Conservation (phyloP, 1,284 basidiomycete species). For the Lentinula novae-zelandiae region DNA sequence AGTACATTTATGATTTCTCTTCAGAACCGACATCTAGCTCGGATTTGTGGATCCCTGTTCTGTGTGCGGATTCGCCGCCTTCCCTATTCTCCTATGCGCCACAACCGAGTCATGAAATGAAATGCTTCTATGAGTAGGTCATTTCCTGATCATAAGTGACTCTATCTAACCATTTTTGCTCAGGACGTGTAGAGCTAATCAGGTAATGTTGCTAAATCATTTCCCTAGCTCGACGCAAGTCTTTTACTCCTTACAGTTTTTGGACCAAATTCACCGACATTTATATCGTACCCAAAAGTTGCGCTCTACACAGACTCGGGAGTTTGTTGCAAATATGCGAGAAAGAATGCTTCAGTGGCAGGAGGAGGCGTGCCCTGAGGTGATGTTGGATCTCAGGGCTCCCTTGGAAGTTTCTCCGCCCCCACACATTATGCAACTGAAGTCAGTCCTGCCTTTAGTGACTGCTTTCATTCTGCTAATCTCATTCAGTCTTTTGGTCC, state of each 20-base stretch:
- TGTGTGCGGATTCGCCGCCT: conserved; percentile 10
- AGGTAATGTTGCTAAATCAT: neutral
- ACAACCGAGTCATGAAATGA: conserved; percentile 12
- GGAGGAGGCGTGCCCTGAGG: conserved; percentile 5
- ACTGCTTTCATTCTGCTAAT: neutral
- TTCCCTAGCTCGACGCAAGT: neutral
- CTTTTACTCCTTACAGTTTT: neutral
- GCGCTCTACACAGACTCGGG: conserved; percentile 6
- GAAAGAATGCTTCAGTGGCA: conserved; percentile 13
- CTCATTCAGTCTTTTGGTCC: conserved; percentile 10
- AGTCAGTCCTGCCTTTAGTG: conserved; percentile 8
- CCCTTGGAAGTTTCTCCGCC: conserved; percentile 8
- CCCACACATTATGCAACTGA: conserved; percentile 16
- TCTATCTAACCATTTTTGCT: neutral
- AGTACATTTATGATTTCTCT: neutral
- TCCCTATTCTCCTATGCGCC: conserved; percentile 13
- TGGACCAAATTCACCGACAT: conserved; percentile 14
- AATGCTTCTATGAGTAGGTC: conserved; percentile 16
- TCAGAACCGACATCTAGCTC: conserved; percentile 3
- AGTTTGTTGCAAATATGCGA: conserved; percentile 14
- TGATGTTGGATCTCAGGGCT: conserved; percentile 8
- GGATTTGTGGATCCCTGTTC: conserved; percentile 9
- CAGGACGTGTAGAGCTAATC: conserved; percentile 13
- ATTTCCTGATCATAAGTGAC: neutral
- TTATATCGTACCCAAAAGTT: conserved; percentile 12